A percentile compares a stretch with the other conserved stretches of the same genome.
Evolutionary conservation across 495 filamentous ascomycete species (phyloP).

Genomic region (Friedmanniomyces endolithicus): DNA sequence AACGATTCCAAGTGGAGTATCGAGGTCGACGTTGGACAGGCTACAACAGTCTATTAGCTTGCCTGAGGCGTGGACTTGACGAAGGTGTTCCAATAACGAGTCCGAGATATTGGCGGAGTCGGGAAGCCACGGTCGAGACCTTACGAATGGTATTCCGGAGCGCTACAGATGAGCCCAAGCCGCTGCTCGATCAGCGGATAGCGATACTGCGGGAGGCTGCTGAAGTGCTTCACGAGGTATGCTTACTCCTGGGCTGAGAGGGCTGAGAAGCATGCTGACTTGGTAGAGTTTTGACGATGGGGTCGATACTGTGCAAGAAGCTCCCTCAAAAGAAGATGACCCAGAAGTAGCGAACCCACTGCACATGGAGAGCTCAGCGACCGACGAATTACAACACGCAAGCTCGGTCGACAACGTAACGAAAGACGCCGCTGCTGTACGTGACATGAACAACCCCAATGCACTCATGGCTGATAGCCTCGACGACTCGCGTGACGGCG

Average conservation of each 20-base stretch:
- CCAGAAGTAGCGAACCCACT: not conserved
- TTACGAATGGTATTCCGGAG: conserved; percentile 75
- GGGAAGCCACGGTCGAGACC: conserved; percentile 58
- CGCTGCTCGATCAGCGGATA: conserved; percentile 66
- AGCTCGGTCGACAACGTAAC: too few relatives aligned
- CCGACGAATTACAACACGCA: too few relatives aligned
- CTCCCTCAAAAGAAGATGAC: too few relatives aligned
- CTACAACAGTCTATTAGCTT: conserved; percentile 88
- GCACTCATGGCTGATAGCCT: too few relatives aligned
- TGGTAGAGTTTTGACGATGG: conserved; percentile 8
- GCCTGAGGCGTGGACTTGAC: conserved; percentile 73
- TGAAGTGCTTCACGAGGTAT: conserved; percentile 68
- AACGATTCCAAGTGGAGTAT: conserved; percentile 71
- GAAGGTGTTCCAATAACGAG: conserved; percentile 89
- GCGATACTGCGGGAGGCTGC: conserved; percentile 76
- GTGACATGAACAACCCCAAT: too few relatives aligned
- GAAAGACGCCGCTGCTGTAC: too few relatives aligned
- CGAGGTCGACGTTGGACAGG: conserved; percentile 73
- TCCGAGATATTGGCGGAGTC: conserved; percentile 74
- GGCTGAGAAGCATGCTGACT: not conserved
- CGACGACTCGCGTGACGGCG: too few relatives aligned
- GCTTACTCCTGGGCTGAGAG: conserved; percentile 16
- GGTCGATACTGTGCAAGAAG: too few relatives aligned
- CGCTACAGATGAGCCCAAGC: conserved; percentile 73
- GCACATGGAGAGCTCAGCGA: too few relatives aligned